Percentiles rank a stretch among this genome's conserved stretches.
These are phyloP conservation scores for Sporobolus alterniflorus DNA, from an alignment of 202 grass and related monocot species.

Conservation along the genomic window DNA sequence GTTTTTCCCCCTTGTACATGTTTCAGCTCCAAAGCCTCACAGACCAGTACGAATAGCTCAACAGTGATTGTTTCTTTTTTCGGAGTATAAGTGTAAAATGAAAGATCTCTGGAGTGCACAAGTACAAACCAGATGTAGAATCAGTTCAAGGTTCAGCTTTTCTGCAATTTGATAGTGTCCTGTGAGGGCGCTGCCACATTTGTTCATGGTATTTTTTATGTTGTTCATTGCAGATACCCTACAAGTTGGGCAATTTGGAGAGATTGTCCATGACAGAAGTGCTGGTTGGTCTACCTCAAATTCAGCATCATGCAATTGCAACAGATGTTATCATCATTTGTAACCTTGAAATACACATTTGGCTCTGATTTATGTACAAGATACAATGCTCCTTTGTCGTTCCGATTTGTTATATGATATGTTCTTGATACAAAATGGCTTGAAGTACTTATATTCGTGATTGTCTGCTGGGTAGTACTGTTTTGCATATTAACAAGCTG, in stretches of 20 bases:
- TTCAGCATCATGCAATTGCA: not conserved
- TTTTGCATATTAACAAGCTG: not conserved
- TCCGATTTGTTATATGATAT: not conserved
- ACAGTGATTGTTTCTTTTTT: conserved; percentile 27
- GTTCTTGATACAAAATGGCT: not conserved
- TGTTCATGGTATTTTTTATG: not conserved
- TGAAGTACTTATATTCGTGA: not conserved
- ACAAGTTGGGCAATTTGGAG: not conserved
- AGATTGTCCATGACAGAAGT: not conserved
- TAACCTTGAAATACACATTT: conserved; percentile 29
- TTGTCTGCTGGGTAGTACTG: not conserved
- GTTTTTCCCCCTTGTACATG: conserved; percentile 6
- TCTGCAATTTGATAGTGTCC: not conserved
- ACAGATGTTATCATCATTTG: not conserved
- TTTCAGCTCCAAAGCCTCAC: conserved; percentile 97
- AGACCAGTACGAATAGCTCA: conserved; percentile 56
- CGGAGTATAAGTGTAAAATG: not conserved
- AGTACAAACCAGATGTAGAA: not conserved
- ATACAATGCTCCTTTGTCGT: not conserved
- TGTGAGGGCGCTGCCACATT: not conserved
- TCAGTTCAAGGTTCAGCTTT: conserved; percentile 16
- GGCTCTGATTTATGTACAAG: not conserved
- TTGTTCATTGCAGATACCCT: not conserved
- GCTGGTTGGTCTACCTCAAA: not conserved
- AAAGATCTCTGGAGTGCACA: conserved; percentile 8